Base-by-base conservation (phyloP, 805 yeast genomes). In the Saccharomycopsis sp. region DNA sequence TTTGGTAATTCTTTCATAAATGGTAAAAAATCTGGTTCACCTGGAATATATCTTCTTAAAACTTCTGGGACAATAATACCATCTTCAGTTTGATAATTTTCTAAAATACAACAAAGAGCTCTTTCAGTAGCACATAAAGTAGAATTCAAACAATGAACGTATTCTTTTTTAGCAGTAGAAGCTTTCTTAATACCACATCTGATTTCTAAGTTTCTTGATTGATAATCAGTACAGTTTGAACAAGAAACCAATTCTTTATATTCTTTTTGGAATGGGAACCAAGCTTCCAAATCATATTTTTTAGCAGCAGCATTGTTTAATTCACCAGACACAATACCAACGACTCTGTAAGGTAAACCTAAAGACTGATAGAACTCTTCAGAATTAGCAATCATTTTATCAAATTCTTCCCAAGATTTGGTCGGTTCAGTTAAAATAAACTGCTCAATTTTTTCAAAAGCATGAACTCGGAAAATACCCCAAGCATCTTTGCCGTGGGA, bases 201-300 rank as follows among this genome's bases (percentile, higher is more conserved):
- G 59, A 92, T 92, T 71, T 92, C 98, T 60, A 92, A 73, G 74
- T 89, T 89, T 72, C 98, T 83, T 40, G 97, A 85, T 72, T 92
- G 98, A 67, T 92, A 92, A 68, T 92, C 98, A 46, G 98, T 92
- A 77, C 98, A 92, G 75, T 92, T 92, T 45, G 97, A 89, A 70
- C 97, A 89, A 15, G 96, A 86, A 42, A 92, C 98, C 56, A 92
- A 77, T 70, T 92, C 98, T 69, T 92, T 92, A 71, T 84, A 92
- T 67, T 92, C 98, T 63, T 87, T 74, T 72, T 92, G 98, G 84
- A 72, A 92, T 59, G 98, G 98, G 94, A 92, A 92, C 98, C 98
- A 92, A 38, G 98, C 98, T 72, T 92, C 98, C 59, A 92, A 74
- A 69, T 92, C 98, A 69, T 81, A 92, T 66, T 92, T 92, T 73